A percentile compares a stretch with the other conserved stretches of the same genome.
phyloP scores from a whole-genome alignment of 1,284 basidiomycete genomes.

The Ustilago cynodontis region DNA sequence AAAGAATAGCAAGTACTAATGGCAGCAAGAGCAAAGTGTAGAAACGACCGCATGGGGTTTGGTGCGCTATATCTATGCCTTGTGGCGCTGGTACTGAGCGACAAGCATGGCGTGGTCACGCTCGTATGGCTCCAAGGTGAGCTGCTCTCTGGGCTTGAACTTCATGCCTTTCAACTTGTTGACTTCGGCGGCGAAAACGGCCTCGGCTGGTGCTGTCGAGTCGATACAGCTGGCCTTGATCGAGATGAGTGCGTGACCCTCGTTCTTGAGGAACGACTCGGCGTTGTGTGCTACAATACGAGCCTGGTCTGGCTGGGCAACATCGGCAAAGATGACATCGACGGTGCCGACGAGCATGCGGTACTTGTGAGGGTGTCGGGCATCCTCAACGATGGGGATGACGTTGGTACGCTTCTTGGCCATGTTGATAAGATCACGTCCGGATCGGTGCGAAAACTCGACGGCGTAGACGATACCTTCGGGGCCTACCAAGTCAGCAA shows the following conservation, averaged over 20 bases:
- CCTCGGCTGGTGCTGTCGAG: slow-evolving; percentile 89
- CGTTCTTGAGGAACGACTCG: slow-evolving; percentile 95
- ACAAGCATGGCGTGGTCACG: slow-evolving; percentile 69
- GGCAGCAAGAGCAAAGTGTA: background rate
- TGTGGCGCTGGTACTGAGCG: slow-evolving; percentile 67
- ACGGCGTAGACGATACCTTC: slow-evolving; percentile 98
- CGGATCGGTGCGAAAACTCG: slow-evolving; percentile 95
- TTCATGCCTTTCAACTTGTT: slow-evolving; percentile 79
- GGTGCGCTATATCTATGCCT: slow-evolving; percentile 27
- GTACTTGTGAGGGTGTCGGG: slow-evolving; percentile 79
- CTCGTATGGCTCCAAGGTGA: slow-evolving; percentile 75
- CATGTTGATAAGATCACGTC: slow-evolving; percentile 98
- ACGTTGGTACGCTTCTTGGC: slow-evolving; percentile 99
- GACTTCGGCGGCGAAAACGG: slow-evolving; percentile 90
- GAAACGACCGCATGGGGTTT: background rate
- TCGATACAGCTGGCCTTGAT: slow-evolving; percentile 99
- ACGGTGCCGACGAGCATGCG: slow-evolving; percentile 68
- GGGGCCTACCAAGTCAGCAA: slow-evolving; percentile 97
- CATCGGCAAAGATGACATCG: slow-evolving; percentile 82
- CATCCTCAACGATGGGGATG: slow-evolving; percentile 98
- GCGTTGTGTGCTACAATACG: slow-evolving; percentile 85
- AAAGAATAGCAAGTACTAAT: slow-evolving; percentile 5
- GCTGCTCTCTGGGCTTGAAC: slow-evolving; percentile 83
- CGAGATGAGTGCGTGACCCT: slow-evolving; percentile 92
- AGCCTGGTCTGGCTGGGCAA: slow-evolving; percentile 98